Evolutionary conservation across 2,329 filamentous ascomycete genomes (phyloP), one percentile per base, ranked within the genome.

Genomic region (Acrocalymma vagum): DNA sequence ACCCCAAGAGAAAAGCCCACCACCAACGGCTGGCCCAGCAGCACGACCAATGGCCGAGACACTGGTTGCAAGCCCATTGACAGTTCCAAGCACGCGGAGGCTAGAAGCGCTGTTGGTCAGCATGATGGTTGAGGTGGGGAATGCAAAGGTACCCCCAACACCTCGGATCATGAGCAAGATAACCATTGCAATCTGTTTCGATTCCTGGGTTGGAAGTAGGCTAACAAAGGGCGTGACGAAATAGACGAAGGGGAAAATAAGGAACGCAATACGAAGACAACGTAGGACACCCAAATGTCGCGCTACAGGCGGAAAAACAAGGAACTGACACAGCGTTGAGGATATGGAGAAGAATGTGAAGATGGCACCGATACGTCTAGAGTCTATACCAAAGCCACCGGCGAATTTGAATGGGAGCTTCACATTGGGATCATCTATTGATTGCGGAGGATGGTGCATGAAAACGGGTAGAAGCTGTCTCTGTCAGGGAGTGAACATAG

Each of bases 61-160:
- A 40, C 86, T 88, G 0, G 92, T 96, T 0, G 90, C 92, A 47
- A 96, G 84, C 3, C 93, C 94, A 61, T 97, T 97, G 39, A 97
- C 73, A 0, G 92, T 96, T 1, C 91, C 92, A 5, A 97, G 79
- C 8, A 95, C 82, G 28, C 80, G 76, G 11, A 96, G 74, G 38
- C 86, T 91, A 1, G 78, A 72, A 4, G 90, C 90, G 8, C 86
- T 90, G 71, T 96, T 96, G 18, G 92, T 96, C 24, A 97, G 80
- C 31, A 97, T 77, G 55, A 97, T 96, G 5, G 90, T 95, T 17
- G 82, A 86, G 60, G 89, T 94, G 0, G 94, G 93, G 65, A 96
- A 96, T 1, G 87, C 87, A 60, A 96, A 86, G 51, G 95, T 94
- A 44, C 85, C 84, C 25, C 81, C 82, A 38, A 88, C 79, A 8